These are phyloP conservation scores for Chrysophaeum taylorii DNA, from an alignment of 352 stramenopile genomes.

Conservation along the genomic window DNA sequence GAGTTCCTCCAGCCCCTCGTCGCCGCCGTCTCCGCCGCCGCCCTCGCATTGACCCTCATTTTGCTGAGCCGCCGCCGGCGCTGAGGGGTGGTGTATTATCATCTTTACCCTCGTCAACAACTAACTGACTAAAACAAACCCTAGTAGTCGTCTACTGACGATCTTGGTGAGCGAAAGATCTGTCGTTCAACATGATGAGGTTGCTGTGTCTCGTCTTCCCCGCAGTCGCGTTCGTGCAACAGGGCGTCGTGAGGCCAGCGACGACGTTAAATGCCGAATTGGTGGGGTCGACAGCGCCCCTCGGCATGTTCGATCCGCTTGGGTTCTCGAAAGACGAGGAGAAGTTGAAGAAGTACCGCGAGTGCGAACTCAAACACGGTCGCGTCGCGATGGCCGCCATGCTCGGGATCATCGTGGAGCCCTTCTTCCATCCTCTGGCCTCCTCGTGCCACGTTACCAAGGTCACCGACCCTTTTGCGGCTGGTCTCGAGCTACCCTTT, in stretches of 20 bases:
- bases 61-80: too few species aligned
- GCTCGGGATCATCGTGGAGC: not conserved
- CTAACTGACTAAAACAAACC: too few species aligned
- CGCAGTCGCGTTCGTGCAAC: not conserved
- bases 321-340: constrained; percentile 45
- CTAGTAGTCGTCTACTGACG: too few species aligned
- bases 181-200: constrained; percentile 14
- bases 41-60: too few species aligned
- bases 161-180: too few species aligned
- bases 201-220: not conserved
- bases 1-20: too few species aligned
- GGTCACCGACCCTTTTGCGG: not conserved
- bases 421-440: not conserved
- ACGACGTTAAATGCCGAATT: constrained; percentile 43
- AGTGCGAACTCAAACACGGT: constrained; percentile 44
- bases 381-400: constrained; percentile 6
- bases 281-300: constrained; percentile 42
- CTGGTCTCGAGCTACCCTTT: not conserved
- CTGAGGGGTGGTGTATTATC: too few species aligned
- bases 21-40: too few species aligned
- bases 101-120: too few species aligned
- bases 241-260: not conserved
- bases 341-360: constrained; percentile 48
- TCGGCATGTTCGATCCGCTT: constrained; percentile 52
- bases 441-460: not conserved